Evolutionary conservation across 179 eudicot species (phyloP).

Genomic region (Heliamphora pulchella): DNA sequence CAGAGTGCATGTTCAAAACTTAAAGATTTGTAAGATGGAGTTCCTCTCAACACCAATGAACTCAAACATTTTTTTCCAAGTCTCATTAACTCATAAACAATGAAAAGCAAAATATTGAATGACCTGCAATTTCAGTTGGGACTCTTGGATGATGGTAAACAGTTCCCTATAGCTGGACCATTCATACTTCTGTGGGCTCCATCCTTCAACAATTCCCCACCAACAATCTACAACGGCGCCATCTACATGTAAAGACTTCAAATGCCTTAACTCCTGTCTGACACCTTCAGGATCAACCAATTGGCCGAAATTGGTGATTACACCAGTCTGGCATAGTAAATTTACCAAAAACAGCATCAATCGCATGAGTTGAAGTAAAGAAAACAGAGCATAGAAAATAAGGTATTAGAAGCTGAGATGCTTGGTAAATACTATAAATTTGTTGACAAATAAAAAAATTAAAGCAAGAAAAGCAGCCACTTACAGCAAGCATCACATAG

Average conservation of each 20-base stretch:
- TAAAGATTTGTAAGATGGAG: not conserved
- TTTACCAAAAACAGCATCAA: not conserved
- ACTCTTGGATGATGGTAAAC: constrained; percentile 47
- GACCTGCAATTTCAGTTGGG: constrained; percentile 61
- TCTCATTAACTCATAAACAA: not conserved
- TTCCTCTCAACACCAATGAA: not conserved
- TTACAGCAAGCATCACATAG: constrained; percentile 56
- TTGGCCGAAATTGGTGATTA: constrained; percentile 62
- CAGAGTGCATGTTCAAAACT: too few species aligned
- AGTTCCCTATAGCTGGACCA: constrained; percentile 66
- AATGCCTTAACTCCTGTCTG: constrained; percentile 49
- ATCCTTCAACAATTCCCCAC: constrained; percentile 77
- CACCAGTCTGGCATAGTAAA: constrained; percentile 43
- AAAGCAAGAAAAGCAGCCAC: constrained; percentile 17
- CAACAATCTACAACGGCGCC: constrained; percentile 57
- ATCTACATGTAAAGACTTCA: constrained; percentile 52
- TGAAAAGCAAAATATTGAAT: not conserved
- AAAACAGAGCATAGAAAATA: not conserved
- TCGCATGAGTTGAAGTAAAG: not conserved
- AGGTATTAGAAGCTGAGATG: not conserved
- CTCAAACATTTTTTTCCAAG: not conserved
- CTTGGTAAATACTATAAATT: not conserved
- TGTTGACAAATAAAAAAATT: not conserved
- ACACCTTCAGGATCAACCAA: constrained; percentile 60
- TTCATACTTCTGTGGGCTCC: constrained; percentile 52